These are phyloP conservation scores for Hymenoscyphus salicellus DNA, from an alignment of 2,329 filamentous ascomycete genomes.

Conservation along the genomic window DNA sequence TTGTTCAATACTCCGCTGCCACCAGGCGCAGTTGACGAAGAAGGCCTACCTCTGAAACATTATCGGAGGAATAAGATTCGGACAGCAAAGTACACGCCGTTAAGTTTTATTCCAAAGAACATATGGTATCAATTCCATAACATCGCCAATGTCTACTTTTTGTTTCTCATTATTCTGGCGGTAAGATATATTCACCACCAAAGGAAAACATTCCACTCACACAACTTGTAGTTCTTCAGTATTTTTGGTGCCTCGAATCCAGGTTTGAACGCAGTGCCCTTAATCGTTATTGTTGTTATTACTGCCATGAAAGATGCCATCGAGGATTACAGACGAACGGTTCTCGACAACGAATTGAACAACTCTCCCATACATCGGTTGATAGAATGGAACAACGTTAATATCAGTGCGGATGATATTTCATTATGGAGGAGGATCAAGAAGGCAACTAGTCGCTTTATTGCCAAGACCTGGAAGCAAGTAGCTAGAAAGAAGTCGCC, in stretches of 20 bases:
- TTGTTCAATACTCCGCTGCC: slow-evolving; percentile 88
- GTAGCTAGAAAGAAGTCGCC: slow-evolving; percentile 45
- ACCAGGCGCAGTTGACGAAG: slow-evolving; percentile 69
- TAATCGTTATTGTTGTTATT: slow-evolving; percentile 86
- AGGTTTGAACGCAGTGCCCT: slow-evolving; percentile 80
- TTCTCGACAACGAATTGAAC: slow-evolving; percentile 90
- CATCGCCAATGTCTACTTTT: slow-evolving; percentile 96
- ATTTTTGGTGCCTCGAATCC: slow-evolving; percentile 94
- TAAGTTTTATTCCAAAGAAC: slow-evolving; percentile 96
- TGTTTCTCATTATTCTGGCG: slow-evolving; percentile 90
- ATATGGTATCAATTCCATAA: slow-evolving; percentile 98
- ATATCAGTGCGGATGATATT: slow-evolving; percentile 82
- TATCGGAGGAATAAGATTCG: slow-evolving; percentile 95
- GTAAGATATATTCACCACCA: slow-evolving; percentile 55
- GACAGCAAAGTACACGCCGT: slow-evolving; percentile 92
- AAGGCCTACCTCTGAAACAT: slow-evolving; percentile 66
- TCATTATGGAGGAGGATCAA: slow-evolving; percentile 85
- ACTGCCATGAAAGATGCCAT: slow-evolving; percentile 93
- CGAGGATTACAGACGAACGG: slow-evolving; percentile 89
- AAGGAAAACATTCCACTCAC: slow-evolving; percentile 27
- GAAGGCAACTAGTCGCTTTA: slow-evolving; percentile 63
- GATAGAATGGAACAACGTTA: slow-evolving; percentile 87
- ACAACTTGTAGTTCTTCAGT: slow-evolving; percentile 71
- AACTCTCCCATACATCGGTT: slow-evolving; percentile 92
- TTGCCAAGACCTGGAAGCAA: slow-evolving; percentile 43